Percentiles rank a stretch among this genome's conserved stretches.
Conservation (phyloP, 441 rosid genomes). For the Jatropha multifida region DNA sequence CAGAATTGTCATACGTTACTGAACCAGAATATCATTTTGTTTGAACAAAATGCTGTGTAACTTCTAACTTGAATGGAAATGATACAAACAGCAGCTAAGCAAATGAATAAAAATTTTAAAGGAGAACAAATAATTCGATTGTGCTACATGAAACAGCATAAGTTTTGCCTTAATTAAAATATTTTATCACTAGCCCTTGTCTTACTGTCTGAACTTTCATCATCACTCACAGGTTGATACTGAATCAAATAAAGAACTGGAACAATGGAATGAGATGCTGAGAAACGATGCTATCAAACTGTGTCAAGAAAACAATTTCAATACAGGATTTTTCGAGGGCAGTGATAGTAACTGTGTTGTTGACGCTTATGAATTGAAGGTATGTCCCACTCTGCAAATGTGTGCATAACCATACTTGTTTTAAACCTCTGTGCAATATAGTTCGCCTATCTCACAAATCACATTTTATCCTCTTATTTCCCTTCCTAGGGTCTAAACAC, state of each 20-base stretch:
- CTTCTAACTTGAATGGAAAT: not conserved
- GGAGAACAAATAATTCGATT: not conserved
- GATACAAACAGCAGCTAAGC: no score
- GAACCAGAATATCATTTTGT: not conserved
- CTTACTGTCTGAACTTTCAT: slow-evolving; percentile 16
- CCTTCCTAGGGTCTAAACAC: not conserved
- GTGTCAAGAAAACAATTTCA: slow-evolving; percentile 94
- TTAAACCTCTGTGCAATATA: not conserved
- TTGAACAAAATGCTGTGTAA: not conserved
- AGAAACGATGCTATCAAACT: slow-evolving; percentile 77
- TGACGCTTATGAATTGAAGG: slow-evolving; percentile 99
- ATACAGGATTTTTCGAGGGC: slow-evolving; percentile 93
- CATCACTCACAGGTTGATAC: slow-evolving; percentile 66
- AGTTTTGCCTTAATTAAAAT: not conserved
- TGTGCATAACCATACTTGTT: slow-evolving; percentile 6
- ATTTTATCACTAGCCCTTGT: not conserved
- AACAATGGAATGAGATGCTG: slow-evolving; percentile 95
- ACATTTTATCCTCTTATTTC: not conserved
- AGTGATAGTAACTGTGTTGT: slow-evolving; percentile 75
- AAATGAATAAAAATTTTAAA: not conserved
- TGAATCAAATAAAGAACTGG: slow-evolving; percentile 88
- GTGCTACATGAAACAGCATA: not conserved
- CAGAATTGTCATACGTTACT: not conserved
- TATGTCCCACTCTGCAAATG: slow-evolving; percentile 27
- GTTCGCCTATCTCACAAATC: not conserved